Evolutionary conservation across 208 protist genomes (phyloP).

Genomic region (Wallacemonas sp.): DNA sequence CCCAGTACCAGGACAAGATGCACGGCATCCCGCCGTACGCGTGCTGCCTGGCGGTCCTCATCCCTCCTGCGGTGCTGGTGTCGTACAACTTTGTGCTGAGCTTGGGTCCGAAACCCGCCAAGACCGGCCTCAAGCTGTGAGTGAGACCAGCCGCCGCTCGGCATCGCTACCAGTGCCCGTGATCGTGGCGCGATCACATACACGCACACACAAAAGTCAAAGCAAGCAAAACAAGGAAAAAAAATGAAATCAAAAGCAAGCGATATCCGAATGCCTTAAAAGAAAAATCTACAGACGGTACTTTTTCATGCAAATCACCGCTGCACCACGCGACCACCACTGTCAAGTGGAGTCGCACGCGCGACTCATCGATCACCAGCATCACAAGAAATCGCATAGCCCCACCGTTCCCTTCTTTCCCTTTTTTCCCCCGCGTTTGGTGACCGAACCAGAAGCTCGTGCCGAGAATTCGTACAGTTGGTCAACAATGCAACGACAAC

Average conservation of each 20-base stretch:
- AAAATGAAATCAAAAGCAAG: slow-evolving; percentile 3
- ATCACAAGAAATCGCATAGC: background rate
- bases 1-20: slow-evolving; percentile 59
- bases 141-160: too few species aligned
- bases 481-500: too few species aligned
- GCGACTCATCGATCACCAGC: too few species aligned
- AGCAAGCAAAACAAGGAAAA: slow-evolving; percentile 19
- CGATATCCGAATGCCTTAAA: too few species aligned
- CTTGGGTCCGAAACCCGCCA: slow-evolving; percentile 63
- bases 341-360: too few species aligned
- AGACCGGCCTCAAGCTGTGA: slow-evolving; percentile 54
- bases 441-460: too few species aligned
- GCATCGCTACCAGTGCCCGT: too few species aligned
- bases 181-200: too few species aligned
- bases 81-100: slow-evolving; percentile 53
- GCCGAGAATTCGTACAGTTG: too few species aligned
- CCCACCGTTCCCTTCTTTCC: background rate
- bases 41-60: slow-evolving; percentile 44
- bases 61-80: slow-evolving; percentile 58
- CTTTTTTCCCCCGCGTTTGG: background rate
- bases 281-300: too few species aligned
- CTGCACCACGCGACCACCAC: too few species aligned
- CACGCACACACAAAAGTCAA: background rate
- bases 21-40: slow-evolving; percentile 49
- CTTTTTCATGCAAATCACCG: too few species aligned